These are phyloP conservation scores for Aspergillus felis DNA, from an alignment of 2,329 filamentous ascomycete genomes.

Conservation along the genomic window DNA sequence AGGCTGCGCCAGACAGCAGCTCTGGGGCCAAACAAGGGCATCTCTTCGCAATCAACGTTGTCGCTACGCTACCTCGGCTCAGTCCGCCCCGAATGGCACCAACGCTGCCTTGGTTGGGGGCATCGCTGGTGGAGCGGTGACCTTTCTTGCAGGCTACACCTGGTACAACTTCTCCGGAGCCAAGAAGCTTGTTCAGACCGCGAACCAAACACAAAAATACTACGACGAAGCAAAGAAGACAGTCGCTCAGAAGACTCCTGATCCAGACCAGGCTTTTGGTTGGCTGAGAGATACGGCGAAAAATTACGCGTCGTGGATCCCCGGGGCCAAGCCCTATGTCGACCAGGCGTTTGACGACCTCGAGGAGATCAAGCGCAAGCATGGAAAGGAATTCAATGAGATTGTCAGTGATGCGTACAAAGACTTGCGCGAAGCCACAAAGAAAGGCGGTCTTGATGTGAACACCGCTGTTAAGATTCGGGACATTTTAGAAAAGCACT, in stretches of 20 bases:
- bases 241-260: constrained; percentile 60
- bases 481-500: constrained; percentile 59
- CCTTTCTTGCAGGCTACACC: constrained; percentile 46
- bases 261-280: constrained; percentile 62
- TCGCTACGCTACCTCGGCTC: constrained; percentile 26
- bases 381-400: constrained; percentile 65
- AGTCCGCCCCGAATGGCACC: constrained; percentile 16
- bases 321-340: constrained; percentile 65
- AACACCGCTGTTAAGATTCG: constrained; percentile 60
- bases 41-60: constrained; percentile 14
- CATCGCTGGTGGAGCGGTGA: constrained; percentile 47
- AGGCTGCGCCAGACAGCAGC: constrained; percentile 5
- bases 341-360: constrained; percentile 68
- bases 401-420: constrained; percentile 65
- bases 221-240: constrained; percentile 58
- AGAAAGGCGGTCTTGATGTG: constrained; percentile 57
- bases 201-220: constrained; percentile 57
- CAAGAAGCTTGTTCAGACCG: constrained; percentile 46
- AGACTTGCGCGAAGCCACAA: constrained; percentile 60
- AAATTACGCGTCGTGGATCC: constrained; percentile 68
- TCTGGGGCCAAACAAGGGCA: constrained; percentile 2
- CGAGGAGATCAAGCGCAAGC: constrained; percentile 63
- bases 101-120: constrained; percentile 43
- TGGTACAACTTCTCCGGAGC: constrained; percentile 55
- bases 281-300: constrained; percentile 64